phyloP scores from a whole-genome alignment of 768 basidiomycete genomes.

The Leccinum fibrillosum region DNA sequence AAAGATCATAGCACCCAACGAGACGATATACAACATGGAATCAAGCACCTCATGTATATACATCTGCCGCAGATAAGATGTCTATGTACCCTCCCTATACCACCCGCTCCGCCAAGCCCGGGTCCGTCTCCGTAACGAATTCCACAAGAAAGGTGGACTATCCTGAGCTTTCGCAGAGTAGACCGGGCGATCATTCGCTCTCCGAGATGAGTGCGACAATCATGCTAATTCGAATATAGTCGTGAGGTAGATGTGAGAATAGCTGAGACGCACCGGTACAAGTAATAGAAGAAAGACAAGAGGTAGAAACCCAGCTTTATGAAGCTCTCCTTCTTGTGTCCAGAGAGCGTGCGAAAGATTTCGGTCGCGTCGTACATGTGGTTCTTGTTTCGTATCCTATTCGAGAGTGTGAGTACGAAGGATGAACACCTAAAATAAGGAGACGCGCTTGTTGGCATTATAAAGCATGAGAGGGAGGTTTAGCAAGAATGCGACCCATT shows the following conservation, averaged over 20 bases:
- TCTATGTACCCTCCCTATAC: conserved; percentile 14
- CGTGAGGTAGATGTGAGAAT: background rate
- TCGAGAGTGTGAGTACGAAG: background rate
- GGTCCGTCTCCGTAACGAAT: conserved; percentile 1
- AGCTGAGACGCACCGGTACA: conserved; percentile 65
- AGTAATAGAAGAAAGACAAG: conserved; percentile 88
- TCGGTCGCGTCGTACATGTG: conserved; percentile 99
- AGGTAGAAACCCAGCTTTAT: conserved; percentile 94
- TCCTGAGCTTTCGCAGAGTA: background rate
- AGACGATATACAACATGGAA: conserved; percentile 19
- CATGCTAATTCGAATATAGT: conserved; percentile 52
- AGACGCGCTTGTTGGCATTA: conserved; percentile 89
- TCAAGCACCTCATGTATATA: conserved; percentile 13
- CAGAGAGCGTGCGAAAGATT: conserved; percentile 91
- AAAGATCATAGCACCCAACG: conserved; percentile 21
- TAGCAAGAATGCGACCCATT: conserved; percentile 91
- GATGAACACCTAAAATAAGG: background rate
- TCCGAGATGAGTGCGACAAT: conserved; percentile 84
- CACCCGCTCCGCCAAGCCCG: conserved; percentile 5
- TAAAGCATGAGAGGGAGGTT: conserved; percentile 86
- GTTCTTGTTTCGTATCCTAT: conserved; percentile 84
- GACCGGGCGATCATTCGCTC: conserved; percentile 45
- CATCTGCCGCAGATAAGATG: conserved; percentile 16
- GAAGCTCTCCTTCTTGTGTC: conserved; percentile 96
- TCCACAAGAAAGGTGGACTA: background rate